Evolutionary conservation across 2,329 filamentous ascomycete species (phyloP), one percentile per base, ranked within the genome.

Genomic region (Pseudogymnoascus sp.): DNA sequence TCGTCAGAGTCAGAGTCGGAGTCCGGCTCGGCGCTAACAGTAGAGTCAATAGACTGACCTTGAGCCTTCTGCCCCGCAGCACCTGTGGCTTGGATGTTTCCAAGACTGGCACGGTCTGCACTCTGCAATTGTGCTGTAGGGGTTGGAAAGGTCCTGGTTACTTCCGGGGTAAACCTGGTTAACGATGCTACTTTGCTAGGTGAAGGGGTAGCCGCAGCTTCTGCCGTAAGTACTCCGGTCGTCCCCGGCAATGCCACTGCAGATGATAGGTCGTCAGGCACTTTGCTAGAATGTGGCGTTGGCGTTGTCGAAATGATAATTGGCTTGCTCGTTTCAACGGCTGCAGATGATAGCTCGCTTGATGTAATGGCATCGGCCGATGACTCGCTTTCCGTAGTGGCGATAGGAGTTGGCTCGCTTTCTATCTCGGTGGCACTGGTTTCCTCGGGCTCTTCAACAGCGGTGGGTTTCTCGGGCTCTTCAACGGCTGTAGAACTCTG

Each of bases 81-180:
- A 56, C 26, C 29, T 33, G 50, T 56, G n/a, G 26, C 50, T 56
- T 56, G 26, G 50, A n/a, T 56, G 29, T 31, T 56, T 4, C 26
- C 3, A 19, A 56, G 50, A 19, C 50, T 33, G 10, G 16, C 6
- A n/a, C 29, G 50, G 29, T 56, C 50, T 33, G 26, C 50, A 56
- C 50, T 56, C 50, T 56, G 50, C 50, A 56, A 21, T 56, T 56
- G 50, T 56, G 50, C 29, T 33, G n/a, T 56, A 19, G 50, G 50
- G 8, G 50, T 56, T 56, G 50, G 50, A 33, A 33, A 56, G 26
- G 50, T 6, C 26, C 8, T 19, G 5, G 50, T 56, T 33, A 56
- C 5, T 19, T 56, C 50, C 2, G 50, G 50, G n/a, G n/a, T 56
- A 33, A 56, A 6, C 29, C 50, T 56, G 6, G 50, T 56, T 16